Evolutionary conservation across 2,329 filamentous ascomycete species (phyloP), one percentile per base, ranked within the genome.

Genomic region (Cyphellophora europaea): DNA sequence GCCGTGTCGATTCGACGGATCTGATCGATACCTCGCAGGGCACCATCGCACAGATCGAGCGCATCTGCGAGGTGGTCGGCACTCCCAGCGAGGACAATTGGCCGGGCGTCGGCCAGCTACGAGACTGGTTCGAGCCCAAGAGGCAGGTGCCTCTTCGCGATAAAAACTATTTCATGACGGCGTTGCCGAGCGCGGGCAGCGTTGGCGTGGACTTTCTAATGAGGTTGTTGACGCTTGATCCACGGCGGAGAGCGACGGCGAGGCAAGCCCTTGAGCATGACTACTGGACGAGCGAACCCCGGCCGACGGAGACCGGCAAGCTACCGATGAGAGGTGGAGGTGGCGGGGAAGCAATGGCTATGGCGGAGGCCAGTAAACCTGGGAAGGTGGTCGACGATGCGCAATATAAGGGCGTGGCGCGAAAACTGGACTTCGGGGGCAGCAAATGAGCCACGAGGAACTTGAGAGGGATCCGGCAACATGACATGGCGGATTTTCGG

Each of bases 51-150:
- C 88, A 95, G 65, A 74, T 96, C 47, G 71, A 75, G 38, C 72
- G 89, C 48, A 93, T 96, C 44, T 86, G 80, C 54, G 77, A 86
- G 52, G 78, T 79, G 35, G 77, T 96, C 44, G 91, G 91, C 38
- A 93, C 87, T 0, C 91, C 91, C 0, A 91, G 78, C 4, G 91
- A 98, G 55, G 84, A 91, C 11, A 89, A 87, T 55, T 98, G 91
- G 91, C 88, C 91, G 1, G 89, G 89, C 17, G 88, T 98, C 5
- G 78, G 78, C 4, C 77, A 77, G 44, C 67, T 98, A 8, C 77
- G 79, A 11, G 80, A 80, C 40, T 98, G 91, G 59, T 75, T 87
- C n/a, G 72, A 74, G 42, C 52, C 73, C 37, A 58, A 63, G 37
- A 69, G 77, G 42, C 45, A 62, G 65, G 75, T 49, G 49, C 85